Evolutionary conservation across 768 basidiomycete species (phyloP), one percentile per base, ranked within the genome.

Genomic region (Pseudohyphozyma bogoriensis): DNA sequence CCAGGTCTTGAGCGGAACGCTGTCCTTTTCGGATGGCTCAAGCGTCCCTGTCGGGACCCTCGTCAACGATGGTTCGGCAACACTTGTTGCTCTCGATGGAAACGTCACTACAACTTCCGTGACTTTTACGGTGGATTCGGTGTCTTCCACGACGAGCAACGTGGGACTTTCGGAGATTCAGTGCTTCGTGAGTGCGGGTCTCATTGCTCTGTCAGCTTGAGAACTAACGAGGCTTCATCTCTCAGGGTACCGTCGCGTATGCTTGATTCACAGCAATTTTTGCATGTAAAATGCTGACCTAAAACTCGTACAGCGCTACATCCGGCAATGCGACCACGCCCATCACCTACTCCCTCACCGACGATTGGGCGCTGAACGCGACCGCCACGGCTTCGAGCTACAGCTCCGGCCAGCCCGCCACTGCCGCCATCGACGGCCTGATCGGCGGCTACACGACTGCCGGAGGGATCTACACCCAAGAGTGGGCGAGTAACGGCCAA

Each of bases 81-180:
- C 66, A 1, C 56, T 63, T 33, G 26, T 67, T 32, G 24, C 46
- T 12, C 59, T 67, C 13, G 26, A 28, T 24, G 49, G 47, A 9
- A 26, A 56, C 1, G 58, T 60, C 44, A 31, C 55, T 3, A 58
- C 66, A 0, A 39, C 51, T 12, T 55, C 45, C 18, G 29, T 67
- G 29, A 51, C 46, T 18, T 54, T 67, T 53, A 40, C 52, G 28
- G 59, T 67, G 2, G 64, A 62, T 2, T 42, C 53, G 24, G 50
- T 46, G 11, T 57, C 62, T 0, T 10, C 47, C 7, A 7, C 62
- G 20, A 61, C 66, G 13, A 35, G 31, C 28, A 51, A 55, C 36
- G 62, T 45, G 33, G 66, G n/a, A n/a, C 62, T 67, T 22, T 36
- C 59, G 28, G 66, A 67, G 51, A 58, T 58, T 49, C 59, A 47